Base-by-base conservation (phyloP, 768 basidiomycete genomes). In the Tylopilus vinaceipallidus region DNA sequence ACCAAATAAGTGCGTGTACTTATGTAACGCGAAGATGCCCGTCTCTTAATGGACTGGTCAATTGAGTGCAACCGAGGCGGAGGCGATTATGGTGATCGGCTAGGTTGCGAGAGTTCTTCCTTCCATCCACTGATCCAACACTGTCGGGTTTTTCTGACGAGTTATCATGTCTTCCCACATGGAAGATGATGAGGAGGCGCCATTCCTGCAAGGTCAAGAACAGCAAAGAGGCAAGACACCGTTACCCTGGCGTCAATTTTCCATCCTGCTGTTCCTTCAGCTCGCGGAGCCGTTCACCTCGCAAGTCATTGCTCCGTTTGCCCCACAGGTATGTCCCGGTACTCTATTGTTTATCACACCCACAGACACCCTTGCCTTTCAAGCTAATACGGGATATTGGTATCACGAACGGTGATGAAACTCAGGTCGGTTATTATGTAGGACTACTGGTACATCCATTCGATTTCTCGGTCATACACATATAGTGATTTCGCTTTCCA, bases 251-350 rank as follows among this genome's bases (percentile, higher is more conserved):
- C 75, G 75, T 53, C 88, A 90, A 71, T 76, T 89, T 52, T 73
- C 73, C 38, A 79, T 91, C 53, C 73, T 90, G 4, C 64, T 91
- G 47, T 75, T 88, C 57, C 75, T 91, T 20, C 87, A 89, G 65
- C 80, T 90, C 36, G 75, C 86, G 30, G 89, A 91, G 62, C 88
- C 88, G 1, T 70, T 91, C 56, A 87, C 88, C 2, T 79, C 79
- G 6, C 79, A 88, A 53, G 84, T 91, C 47, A 88, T 91, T 52
- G 81, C 80, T 40, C 89, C 88, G 1, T 90, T 89, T 60, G 78
- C 83, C 19, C 86, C 85, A 3, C 80, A 89, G 73, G 86, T 84
- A 49, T 38, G 75, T 58, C 29, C 24, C 22, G 9, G 33, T 43
- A 32, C 11, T 27, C 23, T 13, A 54, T 33, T 57, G 14, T n/a